Evolutionary conservation across 1,284 basidiomycete genomes (phyloP).

Genomic region (Cerioporus squamosus): DNA sequence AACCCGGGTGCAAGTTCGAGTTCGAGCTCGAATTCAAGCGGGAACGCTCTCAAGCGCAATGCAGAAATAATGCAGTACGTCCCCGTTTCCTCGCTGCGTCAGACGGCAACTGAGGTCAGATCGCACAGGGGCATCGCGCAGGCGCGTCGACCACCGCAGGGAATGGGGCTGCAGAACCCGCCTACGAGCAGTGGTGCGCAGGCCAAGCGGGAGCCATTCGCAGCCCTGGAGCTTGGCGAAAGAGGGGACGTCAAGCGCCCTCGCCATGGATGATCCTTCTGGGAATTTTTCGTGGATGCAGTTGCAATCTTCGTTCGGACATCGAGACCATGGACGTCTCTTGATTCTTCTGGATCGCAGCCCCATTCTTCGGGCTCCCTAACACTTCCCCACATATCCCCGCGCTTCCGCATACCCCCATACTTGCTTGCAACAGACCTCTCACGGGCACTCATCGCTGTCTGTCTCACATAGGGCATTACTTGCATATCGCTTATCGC

Average conservation of each 20-base stretch:
- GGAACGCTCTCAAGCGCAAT: constrained; percentile 40
- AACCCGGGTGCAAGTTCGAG: neutral
- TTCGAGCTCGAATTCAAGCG: constrained; percentile 1
- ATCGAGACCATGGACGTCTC: too few relatives aligned
- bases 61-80: constrained; percentile 46
- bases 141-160: constrained; percentile 31
- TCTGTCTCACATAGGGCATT: too few relatives aligned
- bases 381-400: too few relatives aligned
- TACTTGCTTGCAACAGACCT: too few relatives aligned
- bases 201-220: constrained; percentile 40
- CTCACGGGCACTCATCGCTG: too few relatives aligned
- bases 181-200: constrained; percentile 10
- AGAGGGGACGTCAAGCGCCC: constrained; percentile 53
- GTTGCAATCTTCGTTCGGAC: too few relatives aligned
- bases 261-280: constrained; percentile 28
- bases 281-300: too few relatives aligned
- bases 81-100: neutral
- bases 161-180: constrained; percentile 51
- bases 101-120: neutral
- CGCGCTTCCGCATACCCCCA: too few relatives aligned
- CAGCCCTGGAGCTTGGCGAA: constrained; percentile 45
- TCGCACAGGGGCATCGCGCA: constrained; percentile 10
- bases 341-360: too few relatives aligned
- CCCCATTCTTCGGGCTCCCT: too few relatives aligned
- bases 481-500: too few relatives aligned